These are phyloP conservation scores for Nakazawaea ishiwadae DNA, from an alignment of 805 yeast species.

Conservation along the genomic window DNA sequence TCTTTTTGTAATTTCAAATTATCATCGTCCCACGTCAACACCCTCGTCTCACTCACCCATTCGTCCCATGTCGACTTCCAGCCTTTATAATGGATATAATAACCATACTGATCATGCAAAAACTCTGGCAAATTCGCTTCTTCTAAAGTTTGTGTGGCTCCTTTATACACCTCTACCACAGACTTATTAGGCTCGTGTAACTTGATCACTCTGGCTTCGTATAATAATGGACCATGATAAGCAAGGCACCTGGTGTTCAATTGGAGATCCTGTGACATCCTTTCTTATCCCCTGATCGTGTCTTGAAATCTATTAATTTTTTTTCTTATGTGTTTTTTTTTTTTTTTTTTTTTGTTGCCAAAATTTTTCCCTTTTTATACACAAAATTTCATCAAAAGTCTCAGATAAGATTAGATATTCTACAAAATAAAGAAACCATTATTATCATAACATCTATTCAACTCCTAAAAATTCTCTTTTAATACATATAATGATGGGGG, in stretches of 20 bases:
- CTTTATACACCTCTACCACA: constrained; percentile 3
- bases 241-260: constrained; percentile 51
- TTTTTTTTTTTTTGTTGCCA: not conserved
- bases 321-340: not conserved
- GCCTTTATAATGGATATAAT: constrained; percentile 84
- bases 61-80: constrained; percentile 98
- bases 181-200: constrained; percentile 51
- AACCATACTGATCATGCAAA: constrained; percentile 33
- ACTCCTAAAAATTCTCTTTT: too few species aligned
- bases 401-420: too few species aligned
- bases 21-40: constrained; percentile 65
- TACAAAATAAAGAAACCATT: too few species aligned
- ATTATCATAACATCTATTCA: too few species aligned
- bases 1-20: constrained; percentile 61
- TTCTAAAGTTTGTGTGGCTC: constrained; percentile 3
- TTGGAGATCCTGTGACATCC: constrained; percentile 9
- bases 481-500: too few species aligned
- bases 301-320: not conserved
- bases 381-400: too few species aligned
- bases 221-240: constrained; percentile 85
- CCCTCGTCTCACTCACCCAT: constrained; percentile 75
- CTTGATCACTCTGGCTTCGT: constrained; percentile 78
- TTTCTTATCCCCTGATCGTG: not conserved
- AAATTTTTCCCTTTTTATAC: too few species aligned
- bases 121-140: constrained; percentile 23